Evolutionary conservation across 352 stramenopile species (phyloP), one percentile per base, ranked within the genome.

Genomic region (Aphanomyces cochlioides): DNA sequence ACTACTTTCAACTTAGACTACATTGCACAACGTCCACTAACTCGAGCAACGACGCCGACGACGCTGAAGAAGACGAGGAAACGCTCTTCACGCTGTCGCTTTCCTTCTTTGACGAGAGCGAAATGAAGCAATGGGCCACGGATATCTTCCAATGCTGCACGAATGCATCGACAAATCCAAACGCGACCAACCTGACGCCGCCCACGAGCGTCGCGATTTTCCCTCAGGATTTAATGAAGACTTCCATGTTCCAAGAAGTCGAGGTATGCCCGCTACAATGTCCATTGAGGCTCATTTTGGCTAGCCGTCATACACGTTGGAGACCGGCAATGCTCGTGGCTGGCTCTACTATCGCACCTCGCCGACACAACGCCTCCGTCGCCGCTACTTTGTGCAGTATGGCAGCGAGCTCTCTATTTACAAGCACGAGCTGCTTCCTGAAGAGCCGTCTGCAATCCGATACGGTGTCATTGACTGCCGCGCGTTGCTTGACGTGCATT

Each of bases 371-470:
- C 88, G 88, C 3, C 82, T 93, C 19, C 85, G 86, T 7, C 75
- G 89, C 57, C 86, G 88, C 3, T 96, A 92, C 72, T 96, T 96
- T 59, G 87, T 96, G 41, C 86, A 92, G 60, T 93, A 84, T 84
- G 88, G 88, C 7, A 92, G 90, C 68, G 88, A 96, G 57, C 74
- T 96, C 8, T 93, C 88, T 6, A 96, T 96, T 71, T 96, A 93
- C 77, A 96, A 96, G 77, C 88, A 96, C 74, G 86, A 94, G 65
- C 76, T 96, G 5, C 69, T 91, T 8, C 78, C 83, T 28, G 85
- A 96, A 47, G 88, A 96, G 66, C 77, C 79, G 4, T 82, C 74
- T 17, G 81, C 87, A 3, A 95, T 95, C 73, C 87, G 87, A 0
- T 93, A 95, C 66, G 87, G 87, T 63, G 87, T 95, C 4, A 91